Conservation (phyloP, 2,329 filamentous ascomycete species). For the Trichoderma semiorbis region DNA sequence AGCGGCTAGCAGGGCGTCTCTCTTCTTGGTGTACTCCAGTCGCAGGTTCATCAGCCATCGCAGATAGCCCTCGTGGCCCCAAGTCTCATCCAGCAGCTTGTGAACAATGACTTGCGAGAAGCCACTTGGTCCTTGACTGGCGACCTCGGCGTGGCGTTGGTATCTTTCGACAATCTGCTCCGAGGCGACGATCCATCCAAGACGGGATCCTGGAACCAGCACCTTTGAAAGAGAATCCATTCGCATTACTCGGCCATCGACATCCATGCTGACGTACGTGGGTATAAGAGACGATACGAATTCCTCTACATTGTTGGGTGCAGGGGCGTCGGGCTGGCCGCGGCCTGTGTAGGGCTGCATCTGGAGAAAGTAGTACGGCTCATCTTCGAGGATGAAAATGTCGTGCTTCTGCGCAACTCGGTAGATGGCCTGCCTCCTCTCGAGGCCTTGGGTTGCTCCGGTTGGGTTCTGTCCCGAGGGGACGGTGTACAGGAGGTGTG, state of each 20-base stretch:
- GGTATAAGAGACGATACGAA: conserved; percentile 65
- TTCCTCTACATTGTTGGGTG: conserved; percentile 60
- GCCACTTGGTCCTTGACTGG: conserved; percentile 80
- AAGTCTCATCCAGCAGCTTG: conserved; percentile 87
- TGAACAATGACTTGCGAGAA: conserved; percentile 80
- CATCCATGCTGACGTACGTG: conserved; percentile 74
- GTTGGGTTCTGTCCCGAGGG: conserved; percentile 88
- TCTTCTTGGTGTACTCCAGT: conserved; percentile 73
- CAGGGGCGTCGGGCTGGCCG: conserved; percentile 47
- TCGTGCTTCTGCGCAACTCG: conserved; percentile 78
- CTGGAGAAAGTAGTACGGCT: conserved; percentile 93
- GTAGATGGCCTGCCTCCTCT: conserved; percentile 71
- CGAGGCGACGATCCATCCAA: conserved; percentile 87
- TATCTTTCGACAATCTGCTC: conserved; percentile 82
- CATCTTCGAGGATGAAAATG: conserved; percentile 83
- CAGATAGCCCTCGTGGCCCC: conserved; percentile 89
- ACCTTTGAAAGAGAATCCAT: conserved; percentile 95
- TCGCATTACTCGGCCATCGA: conserved; percentile 82
- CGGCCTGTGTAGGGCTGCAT: conserved; percentile 70
- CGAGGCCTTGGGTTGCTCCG: conserved; percentile 70
- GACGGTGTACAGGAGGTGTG: conserved; percentile 57
- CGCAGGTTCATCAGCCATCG: conserved; percentile 84
- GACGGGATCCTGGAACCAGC: conserved; percentile 73
- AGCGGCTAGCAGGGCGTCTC: conserved; percentile 72
- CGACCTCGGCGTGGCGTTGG: conserved; percentile 75